These are phyloP conservation scores for Fraxinus paxiana DNA, from an alignment of 305 asterid species.

Conservation along the genomic window DNA sequence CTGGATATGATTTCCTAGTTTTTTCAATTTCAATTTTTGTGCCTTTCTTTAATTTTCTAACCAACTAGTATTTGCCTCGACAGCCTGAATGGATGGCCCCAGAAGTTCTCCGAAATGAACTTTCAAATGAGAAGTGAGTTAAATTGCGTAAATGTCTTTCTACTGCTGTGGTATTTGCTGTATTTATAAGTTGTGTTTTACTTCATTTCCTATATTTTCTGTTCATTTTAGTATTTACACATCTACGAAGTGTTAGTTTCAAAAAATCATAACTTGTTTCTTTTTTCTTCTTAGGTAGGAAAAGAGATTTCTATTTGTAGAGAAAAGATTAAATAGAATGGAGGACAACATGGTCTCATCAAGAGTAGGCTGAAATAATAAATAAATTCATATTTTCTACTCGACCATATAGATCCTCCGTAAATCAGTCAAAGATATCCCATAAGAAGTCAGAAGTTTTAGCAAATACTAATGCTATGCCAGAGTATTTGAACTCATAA, in stretches of 20 bases:
- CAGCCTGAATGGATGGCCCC: constrained; percentile 99
- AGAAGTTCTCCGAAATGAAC: constrained; percentile 97
- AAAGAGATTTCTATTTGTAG: neutral
- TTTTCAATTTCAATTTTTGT: neutral
- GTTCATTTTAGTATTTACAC: neutral
- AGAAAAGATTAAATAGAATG: neutral
- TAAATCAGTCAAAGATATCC: neutral
- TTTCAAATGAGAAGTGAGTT: constrained; percentile 96
- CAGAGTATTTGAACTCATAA: neutral
- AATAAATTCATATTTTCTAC: neutral
- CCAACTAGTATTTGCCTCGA: constrained; percentile 20
- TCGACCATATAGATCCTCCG: neutral
- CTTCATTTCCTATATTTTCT: neutral
- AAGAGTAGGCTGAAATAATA: neutral
- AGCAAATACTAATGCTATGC: neutral
- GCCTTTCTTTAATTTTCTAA: neutral
- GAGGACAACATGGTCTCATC: neutral
- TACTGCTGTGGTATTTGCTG: constrained; percentile 8
- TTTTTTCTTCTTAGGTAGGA: neutral
- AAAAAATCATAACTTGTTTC: neutral
- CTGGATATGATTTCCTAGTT: neutral
- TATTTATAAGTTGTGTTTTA: neutral
- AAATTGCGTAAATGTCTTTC: constrained; percentile 4
- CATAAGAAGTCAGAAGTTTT: neutral
- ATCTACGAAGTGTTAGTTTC: neutral